Evolutionary conservation across 257 asterid genomes (phyloP).

Genomic region (Przewalskia tangutica): DNA sequence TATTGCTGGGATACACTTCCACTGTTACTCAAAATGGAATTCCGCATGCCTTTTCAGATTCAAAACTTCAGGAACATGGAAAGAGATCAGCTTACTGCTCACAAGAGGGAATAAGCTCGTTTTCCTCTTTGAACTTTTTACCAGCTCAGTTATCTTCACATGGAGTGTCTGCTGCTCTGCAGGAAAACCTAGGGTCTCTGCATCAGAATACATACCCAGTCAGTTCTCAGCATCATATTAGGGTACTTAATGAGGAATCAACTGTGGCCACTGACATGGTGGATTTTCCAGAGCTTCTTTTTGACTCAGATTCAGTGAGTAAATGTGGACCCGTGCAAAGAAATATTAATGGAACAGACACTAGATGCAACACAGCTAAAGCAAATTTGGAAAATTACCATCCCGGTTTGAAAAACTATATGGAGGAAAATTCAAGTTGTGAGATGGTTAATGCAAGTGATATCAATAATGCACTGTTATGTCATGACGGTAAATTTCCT

Average conservation of each 20-base stretch:
- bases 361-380: constrained; percentile 13
- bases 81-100: constrained; percentile 35
- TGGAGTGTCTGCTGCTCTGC: constrained; percentile 21
- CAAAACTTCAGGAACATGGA: constrained; percentile 57
- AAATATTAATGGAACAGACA: constrained; percentile 6
- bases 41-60: constrained; percentile 62
- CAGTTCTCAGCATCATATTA: constrained; percentile 28
- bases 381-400: constrained; percentile 17
- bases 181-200: not conserved
- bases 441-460: constrained; percentile 17
- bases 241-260: constrained; percentile 24
- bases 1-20: constrained; percentile 19
- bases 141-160: constrained; percentile 30
- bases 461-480: not conserved
- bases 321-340: constrained; percentile 5
- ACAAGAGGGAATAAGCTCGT: constrained; percentile 38
- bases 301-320: constrained; percentile 18
- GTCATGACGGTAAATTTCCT: constrained; percentile 7
- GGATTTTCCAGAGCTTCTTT: constrained; percentile 18
- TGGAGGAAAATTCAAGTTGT: constrained; percentile 5
- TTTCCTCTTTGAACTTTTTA: constrained; percentile 38
- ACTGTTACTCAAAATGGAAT: constrained; percentile 30
- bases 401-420: constrained; percentile 8
- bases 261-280: constrained; percentile 19
- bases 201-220: constrained; percentile 24